phyloP scores from a whole-genome alignment of 768 basidiomycete genomes.

The Auricularia sp. region DNA sequence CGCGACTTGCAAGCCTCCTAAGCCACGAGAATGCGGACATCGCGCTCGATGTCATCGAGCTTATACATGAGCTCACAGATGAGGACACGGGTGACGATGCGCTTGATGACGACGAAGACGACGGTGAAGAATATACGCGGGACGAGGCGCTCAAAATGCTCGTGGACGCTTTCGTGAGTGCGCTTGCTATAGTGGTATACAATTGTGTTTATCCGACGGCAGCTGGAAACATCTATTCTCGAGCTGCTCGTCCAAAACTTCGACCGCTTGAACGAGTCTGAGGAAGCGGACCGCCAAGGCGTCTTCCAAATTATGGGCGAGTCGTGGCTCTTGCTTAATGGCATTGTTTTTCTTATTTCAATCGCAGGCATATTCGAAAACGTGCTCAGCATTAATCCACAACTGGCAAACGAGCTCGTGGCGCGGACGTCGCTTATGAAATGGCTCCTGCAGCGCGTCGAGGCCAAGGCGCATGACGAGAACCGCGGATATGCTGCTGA shows the following conservation, averaged over 20 bases:
- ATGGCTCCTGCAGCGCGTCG: slow-evolving; percentile 74
- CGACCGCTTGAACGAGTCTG: slow-evolving; percentile 74
- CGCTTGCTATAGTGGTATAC: slow-evolving; percentile 3
- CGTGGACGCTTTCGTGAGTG: slow-evolving; percentile 64
- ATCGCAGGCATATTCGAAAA: slow-evolving; percentile 83
- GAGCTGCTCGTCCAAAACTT: slow-evolving; percentile 89
- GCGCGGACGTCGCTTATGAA: slow-evolving; percentile 62
- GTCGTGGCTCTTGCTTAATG: slow-evolving; percentile 8
- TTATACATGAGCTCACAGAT: slow-evolving; percentile 90
- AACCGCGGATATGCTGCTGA: slow-evolving; percentile 93
- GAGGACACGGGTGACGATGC: slow-evolving; percentile 84
- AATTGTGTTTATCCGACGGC: slow-evolving; percentile 4
- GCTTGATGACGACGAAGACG: slow-evolving; percentile 49
- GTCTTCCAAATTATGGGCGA: slow-evolving; percentile 86
- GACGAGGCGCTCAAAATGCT: slow-evolving; percentile 66
- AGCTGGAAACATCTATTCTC: slow-evolving; percentile 77
- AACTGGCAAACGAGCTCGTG: slow-evolving; percentile 59
- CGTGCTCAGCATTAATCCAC: slow-evolving; percentile 74
- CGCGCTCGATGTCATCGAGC: slow-evolving; percentile 87
- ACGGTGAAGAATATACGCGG: slow-evolving; percentile 43
- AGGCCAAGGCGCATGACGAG: slow-evolving; percentile 67
- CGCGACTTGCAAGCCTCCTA: slow-evolving; percentile 71
- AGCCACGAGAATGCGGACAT: slow-evolving; percentile 97
- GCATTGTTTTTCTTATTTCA: neutral
- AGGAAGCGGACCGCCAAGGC: slow-evolving; percentile 86